Conservation (phyloP, 2,329 filamentous ascomycete genomes). For the Exophiala phaeomuriformis region DNA sequence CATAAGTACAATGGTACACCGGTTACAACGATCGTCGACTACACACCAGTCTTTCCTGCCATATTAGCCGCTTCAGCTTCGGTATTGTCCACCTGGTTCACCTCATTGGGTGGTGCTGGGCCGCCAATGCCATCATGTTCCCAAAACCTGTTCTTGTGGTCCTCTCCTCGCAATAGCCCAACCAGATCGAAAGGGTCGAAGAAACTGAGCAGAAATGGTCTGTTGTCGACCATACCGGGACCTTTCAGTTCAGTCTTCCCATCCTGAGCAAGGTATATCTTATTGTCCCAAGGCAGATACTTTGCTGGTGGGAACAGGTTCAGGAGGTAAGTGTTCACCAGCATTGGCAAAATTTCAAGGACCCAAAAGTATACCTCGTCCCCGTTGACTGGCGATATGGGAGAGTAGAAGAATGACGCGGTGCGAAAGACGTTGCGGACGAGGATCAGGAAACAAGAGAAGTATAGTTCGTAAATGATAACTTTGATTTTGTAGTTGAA, state of each 20-base stretch:
- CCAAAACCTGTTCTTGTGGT: conserved; percentile 38
- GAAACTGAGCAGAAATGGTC: conserved; percentile 39
- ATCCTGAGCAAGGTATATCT: conserved; percentile 46
- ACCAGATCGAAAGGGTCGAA: conserved; percentile 40
- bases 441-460: conserved; percentile 33
- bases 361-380: conserved; percentile 49
- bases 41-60: background rate
- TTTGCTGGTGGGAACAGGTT: conserved; percentile 47
- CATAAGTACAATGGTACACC: no score
- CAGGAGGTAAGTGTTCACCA: conserved; percentile 45
- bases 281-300: conserved; percentile 44
- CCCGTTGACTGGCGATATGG: conserved; percentile 31
- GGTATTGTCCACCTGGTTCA: background rate
- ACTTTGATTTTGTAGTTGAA: conserved; percentile 39
- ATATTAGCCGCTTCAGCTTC: background rate
- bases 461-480: conserved; percentile 40
- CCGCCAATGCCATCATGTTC: conserved; percentile 29
- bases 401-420: conserved; percentile 42
- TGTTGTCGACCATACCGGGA: conserved; percentile 42
- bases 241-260: conserved; percentile 47
- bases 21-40: background rate
- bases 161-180: conserved; percentile 33
- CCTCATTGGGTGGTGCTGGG: background rate
- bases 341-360: conserved; percentile 48
- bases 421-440: conserved; percentile 48